A percentile compares a stretch with the other conserved stretches of the same genome.
phyloP scores from a whole-genome alignment of 352 stramenopile genomes.

The Phytophthora europaea region DNA sequence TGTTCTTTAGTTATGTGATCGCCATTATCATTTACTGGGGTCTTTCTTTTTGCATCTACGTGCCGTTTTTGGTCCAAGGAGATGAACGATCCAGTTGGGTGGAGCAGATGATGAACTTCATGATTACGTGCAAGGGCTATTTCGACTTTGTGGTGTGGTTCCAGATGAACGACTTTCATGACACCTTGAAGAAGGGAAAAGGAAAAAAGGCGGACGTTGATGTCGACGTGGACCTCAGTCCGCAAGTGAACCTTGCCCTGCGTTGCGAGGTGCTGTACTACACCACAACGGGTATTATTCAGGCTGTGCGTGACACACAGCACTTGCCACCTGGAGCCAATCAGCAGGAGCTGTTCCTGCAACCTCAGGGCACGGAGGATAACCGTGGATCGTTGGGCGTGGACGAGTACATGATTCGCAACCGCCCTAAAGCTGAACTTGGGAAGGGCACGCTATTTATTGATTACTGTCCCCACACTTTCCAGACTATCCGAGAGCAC shows the following conservation, averaged over 20 bases:
- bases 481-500: slow-evolving; percentile 88
- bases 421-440: slow-evolving; percentile 71
- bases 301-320: slow-evolving; percentile 81
- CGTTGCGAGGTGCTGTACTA: slow-evolving; percentile 91
- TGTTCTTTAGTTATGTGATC: slow-evolving; percentile 76
- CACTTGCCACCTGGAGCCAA: slow-evolving; percentile 72
- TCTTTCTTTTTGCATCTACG: slow-evolving; percentile 87
- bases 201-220: slow-evolving; percentile 77
- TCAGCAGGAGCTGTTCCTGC: slow-evolving; percentile 83
- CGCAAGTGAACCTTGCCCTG: slow-evolving; percentile 87
- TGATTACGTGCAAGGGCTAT: slow-evolving; percentile 93
- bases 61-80: slow-evolving; percentile 83
- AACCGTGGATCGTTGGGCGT: slow-evolving; percentile 80
- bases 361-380: slow-evolving; percentile 82
- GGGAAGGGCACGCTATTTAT: slow-evolving; percentile 89
- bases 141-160: slow-evolving; percentile 93
- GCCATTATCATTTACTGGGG: slow-evolving; percentile 94
- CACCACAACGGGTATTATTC: slow-evolving; percentile 90
- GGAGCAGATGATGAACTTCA: slow-evolving; percentile 89
- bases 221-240: slow-evolving; percentile 87
- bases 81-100: slow-evolving; percentile 58
- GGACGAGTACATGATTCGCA: slow-evolving; percentile 90
- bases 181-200: slow-evolving; percentile 47
- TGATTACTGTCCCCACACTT: slow-evolving; percentile 88
- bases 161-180: slow-evolving; percentile 89